Base-by-base conservation (phyloP, 768 basidiomycete species). In the Tylopilus plumbeoviolaceoides region DNA sequence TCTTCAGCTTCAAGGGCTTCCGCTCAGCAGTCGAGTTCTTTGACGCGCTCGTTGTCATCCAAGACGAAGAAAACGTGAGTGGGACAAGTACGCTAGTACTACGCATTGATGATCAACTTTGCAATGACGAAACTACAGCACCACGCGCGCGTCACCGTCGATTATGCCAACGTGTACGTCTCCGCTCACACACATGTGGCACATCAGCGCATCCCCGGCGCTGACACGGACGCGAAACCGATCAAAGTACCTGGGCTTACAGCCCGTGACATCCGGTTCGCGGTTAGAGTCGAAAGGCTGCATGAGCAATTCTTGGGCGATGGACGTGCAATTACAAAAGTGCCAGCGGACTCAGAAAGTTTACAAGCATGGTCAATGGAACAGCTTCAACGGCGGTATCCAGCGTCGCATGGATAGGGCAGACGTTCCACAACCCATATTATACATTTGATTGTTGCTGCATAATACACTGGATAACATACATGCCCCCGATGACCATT, bases 221-320 rank as follows among this genome's bases (percentile, higher is more conserved):
- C 58, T 10, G 57, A 52, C 21, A 27, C 43, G n/a, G 62, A 56
- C 12, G 43, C 44, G 5, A 51, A 54, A 17, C 40, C 59, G 28
- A 43, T 49, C 51, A 54, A 55, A 47, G 36, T 68, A 28, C 70
- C 78, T 0, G 76, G 79, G 12, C 72, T 82, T 41, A 82, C 82
- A 1, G 60, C 67, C 6, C 77, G 77, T 28, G 82, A 84, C 55
- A 50, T 81, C 30, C 77, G 80, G 43, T 64, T 81, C 31, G 81
- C 79, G 8, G 63, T 66, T 8, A 64, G 67, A 12, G 57, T 77
- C n/a, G 79, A 83, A 56, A 52, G 54, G 47, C 43, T 70, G 36
- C 67, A 72, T 38, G 38, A 57, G 17, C 47, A 8, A 18, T 70
- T 68, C 48, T 49, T 69, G 47, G 45, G 25, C 8, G 59, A 59